Evolutionary conservation across 148 eudicot genomes (phyloP), one percentile per base, ranked within the genome.

Genomic region (Rhododendron ovatum): DNA sequence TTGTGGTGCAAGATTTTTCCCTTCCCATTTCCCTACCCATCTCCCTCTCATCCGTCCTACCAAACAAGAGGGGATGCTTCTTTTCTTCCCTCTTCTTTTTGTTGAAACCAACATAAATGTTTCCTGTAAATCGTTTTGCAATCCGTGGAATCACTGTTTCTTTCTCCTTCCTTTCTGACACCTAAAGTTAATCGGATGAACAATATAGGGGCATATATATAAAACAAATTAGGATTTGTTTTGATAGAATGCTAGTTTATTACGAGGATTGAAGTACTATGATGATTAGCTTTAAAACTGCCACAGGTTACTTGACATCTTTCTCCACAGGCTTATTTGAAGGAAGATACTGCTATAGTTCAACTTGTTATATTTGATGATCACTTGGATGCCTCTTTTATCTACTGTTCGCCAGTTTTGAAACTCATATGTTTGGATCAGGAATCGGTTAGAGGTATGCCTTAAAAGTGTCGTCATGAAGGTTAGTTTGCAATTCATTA

Each of bases 381-480:
- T 93, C 93, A 92, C 90, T 95, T 95, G 94, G 96, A 92, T 93
- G 95, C 94, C 90, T 93, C 94, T 88, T 96, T 94, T 92, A 92
- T 92, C 95, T 94, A 95, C 96, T 94, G 90, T 96, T 92, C 93
- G 88, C 91, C 95, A 92, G 94, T 93, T 95, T 94, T 95, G 95
- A 93, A 83, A 91, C 91, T 91, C 89, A 89, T 91, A 92, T 94
- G 89, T 95, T 95, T 96, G 99, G 98, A 95, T 94, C 98, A 94
- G 94, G 96, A 94, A 87, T 91, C 91, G 51, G 91, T 92, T 94
- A 94, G 99, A 96, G 98, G 99, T 96, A 95, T 96, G 98, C 99
- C 93, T 91, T 92, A 89, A 91, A 93, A 91, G 93, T 89, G 87
- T 88, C 88, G 82, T 86, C 88, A 80, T 90, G 91, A 89, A 93